These are phyloP conservation scores for Macroventuria anomochaeta DNA, from an alignment of 2,329 filamentous ascomycete species.

Conservation along the genomic window DNA sequence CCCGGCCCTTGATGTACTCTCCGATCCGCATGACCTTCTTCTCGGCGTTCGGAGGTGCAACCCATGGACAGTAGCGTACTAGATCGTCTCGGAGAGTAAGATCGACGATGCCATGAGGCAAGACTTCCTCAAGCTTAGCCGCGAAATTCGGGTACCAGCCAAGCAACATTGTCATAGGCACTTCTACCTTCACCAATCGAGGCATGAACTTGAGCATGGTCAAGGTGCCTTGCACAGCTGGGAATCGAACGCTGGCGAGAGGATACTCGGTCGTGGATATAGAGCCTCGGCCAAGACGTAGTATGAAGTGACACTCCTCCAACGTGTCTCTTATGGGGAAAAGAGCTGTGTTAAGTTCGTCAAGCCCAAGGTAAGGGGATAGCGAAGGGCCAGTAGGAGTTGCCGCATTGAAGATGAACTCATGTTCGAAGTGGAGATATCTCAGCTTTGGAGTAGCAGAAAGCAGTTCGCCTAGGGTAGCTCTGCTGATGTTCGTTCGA, in stretches of 20 bases:
- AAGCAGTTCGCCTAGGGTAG: conserved; percentile 28
- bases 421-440: conserved; percentile 30
- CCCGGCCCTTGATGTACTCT: conserved; percentile 26
- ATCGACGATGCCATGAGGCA: conserved; percentile 20
- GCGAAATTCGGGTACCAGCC: conserved; percentile 32
- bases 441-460: conserved; percentile 27
- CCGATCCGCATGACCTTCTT: conserved; percentile 27
- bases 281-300: conserved; percentile 29
- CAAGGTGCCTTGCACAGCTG: conserved; percentile 30
- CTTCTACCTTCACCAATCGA: conserved; percentile 20
- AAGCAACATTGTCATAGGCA: conserved; percentile 33
- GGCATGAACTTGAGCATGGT: conserved; percentile 30
- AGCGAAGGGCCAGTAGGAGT: conserved; percentile 16
- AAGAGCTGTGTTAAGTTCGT: conserved; percentile 31
- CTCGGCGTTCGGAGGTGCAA: conserved; percentile 22
- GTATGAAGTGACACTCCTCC: conserved; percentile 25
- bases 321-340: conserved; percentile 24
- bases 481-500: conserved; percentile 31
- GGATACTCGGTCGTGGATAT: conserved; percentile 25
- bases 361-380: conserved; percentile 27
- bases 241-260: conserved; percentile 25
- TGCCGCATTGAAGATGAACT: conserved; percentile 26
- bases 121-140: conserved; percentile 26
- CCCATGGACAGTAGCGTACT: conserved; percentile 30
- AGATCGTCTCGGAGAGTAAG: conserved; percentile 33